Evolutionary conservation across 2,329 filamentous ascomycete genomes (phyloP).

Genomic region (Sclerotinia nivalis): DNA sequence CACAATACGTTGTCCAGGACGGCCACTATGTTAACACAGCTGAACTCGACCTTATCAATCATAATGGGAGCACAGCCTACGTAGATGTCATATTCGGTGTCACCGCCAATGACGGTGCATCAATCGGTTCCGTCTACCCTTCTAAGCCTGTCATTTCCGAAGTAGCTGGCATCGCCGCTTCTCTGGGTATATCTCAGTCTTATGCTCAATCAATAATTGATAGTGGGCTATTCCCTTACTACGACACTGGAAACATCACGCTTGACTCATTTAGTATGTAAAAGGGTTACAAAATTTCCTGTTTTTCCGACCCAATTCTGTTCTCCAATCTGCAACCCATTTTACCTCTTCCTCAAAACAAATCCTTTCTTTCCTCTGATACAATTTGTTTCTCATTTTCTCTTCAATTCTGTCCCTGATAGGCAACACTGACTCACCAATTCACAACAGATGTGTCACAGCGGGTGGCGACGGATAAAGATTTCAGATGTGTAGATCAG

Average conservation of each 20-base stretch:
- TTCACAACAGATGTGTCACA: slow-evolving; percentile 46
- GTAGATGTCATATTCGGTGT: slow-evolving; percentile 55
- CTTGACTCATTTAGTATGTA: slow-evolving; percentile 51
- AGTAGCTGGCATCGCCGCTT: slow-evolving; percentile 46
- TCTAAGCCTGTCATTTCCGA: slow-evolving; percentile 46
- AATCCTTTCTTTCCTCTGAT: no score
- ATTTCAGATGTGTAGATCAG: slow-evolving; percentile 57
- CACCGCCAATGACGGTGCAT: slow-evolving; percentile 52
- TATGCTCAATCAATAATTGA: slow-evolving; percentile 47
- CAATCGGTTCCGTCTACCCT: slow-evolving; percentile 50
- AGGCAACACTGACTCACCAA: no score
- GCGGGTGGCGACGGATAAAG: slow-evolving; percentile 54
- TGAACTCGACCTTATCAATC: slow-evolving; percentile 48
- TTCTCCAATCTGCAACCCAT: no score
- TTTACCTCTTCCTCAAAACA: no score
- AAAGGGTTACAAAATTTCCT: no score
- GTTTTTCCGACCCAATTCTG: no score
- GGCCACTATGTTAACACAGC: slow-evolving; percentile 52
- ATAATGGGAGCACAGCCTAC: slow-evolving; percentile 49
- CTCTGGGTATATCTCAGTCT: slow-evolving; percentile 49
- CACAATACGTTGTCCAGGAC: slow-evolving; percentile 56
- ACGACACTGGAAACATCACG: slow-evolving; percentile 51
- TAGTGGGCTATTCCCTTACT: slow-evolving; percentile 51
- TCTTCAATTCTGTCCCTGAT: no score
- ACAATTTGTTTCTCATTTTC: no score